phyloP scores from a whole-genome alignment of 495 filamentous ascomycete species.

The Penicillium samsonianum region DNA sequence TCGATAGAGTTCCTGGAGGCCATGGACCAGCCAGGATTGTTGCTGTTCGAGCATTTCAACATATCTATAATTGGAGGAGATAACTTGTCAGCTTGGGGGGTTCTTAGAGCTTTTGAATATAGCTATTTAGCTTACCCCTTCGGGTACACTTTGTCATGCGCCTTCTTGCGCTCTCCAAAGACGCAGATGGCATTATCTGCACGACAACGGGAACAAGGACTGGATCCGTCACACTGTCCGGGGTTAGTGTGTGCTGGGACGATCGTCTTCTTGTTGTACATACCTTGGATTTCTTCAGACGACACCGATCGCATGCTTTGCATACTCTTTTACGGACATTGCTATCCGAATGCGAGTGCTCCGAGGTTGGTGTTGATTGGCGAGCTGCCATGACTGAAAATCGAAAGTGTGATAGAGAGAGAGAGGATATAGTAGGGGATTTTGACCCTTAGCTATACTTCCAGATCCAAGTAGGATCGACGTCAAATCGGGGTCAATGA shows the following conservation, averaged over 20 bases:
- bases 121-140: slow-evolving; percentile 51
- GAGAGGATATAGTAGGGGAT: slow-evolving; percentile 1
- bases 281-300: slow-evolving; percentile 67
- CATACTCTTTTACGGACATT: slow-evolving; percentile 60
- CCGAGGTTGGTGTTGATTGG: slow-evolving; percentile 48
- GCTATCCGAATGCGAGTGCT: slow-evolving; percentile 46
- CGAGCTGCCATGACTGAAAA: slow-evolving; percentile 44
- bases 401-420: slow-evolving; percentile 7
- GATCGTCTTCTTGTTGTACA: slow-evolving; percentile 15
- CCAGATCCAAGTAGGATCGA: slow-evolving; percentile 29
- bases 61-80: slow-evolving; percentile 46
- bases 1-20: slow-evolving; percentile 61
- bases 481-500: slow-evolving; percentile 37
- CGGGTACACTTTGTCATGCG: slow-evolving; percentile 63
- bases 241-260: slow-evolving; percentile 25
- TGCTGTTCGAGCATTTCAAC: slow-evolving; percentile 75
- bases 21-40: slow-evolving; percentile 62
- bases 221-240: slow-evolving; percentile 57
- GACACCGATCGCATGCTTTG: slow-evolving; percentile 65
- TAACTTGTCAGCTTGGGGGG: slow-evolving; percentile 4
- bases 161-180: slow-evolving; percentile 63
- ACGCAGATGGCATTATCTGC: slow-evolving; percentile 62
- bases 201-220: slow-evolving; percentile 60
- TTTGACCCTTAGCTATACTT: slow-evolving; percentile 28
- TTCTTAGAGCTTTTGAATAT: background rate